Base-by-base conservation (phyloP, 768 basidiomycete genomes). In the Vararia minispora region DNA sequence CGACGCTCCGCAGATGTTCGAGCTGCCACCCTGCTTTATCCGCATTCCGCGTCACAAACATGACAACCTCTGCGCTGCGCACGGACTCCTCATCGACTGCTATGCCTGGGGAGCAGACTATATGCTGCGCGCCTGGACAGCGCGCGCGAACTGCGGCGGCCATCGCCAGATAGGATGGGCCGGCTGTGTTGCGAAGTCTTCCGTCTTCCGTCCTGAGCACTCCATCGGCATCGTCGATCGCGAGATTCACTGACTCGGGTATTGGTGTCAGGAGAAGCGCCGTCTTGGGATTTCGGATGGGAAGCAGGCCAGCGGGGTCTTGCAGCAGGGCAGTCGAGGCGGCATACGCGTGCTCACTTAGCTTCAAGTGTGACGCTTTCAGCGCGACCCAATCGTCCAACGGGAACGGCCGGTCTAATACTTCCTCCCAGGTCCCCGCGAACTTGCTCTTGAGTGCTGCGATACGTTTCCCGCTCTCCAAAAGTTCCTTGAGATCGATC, bases 41-140 rank as follows among this genome's bases (percentile, higher is more conserved):
- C 12, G 69, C 78, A 42, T 77, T 78, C 5, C 76, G 66, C 29
- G 74, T 65, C 6, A 71, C 69, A 40, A 80, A 79, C 0, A 81
- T 49, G 17, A 76, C 55, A 2, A 50, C 38, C 10, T 37, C 21
- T 3, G 59, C 40, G 13, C 31, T 20, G 9, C 33, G 25, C 22
- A 57, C 37, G 27, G 41, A 34, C 37, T 47, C 47, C 13, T 20
- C 11, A 3, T 47, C 11, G 14, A 43, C 40, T 0, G 30, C 22
- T 16, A 50, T 45, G 5, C 41, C 45, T 0, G 45, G 46, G 0
- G 52, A 43, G 42, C 76, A 80, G 6, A 78, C 66, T 8, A 67
- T 27, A 47, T 78, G 79, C 37, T 58, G 53, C 27, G 62, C 56
- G 5, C 44, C 42, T 2, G 50, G 20, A 16, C 52, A 52, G 2